Evolutionary conservation across 345 rosid species (phyloP).

Genomic region (Eucalyptus cloeziana): DNA sequence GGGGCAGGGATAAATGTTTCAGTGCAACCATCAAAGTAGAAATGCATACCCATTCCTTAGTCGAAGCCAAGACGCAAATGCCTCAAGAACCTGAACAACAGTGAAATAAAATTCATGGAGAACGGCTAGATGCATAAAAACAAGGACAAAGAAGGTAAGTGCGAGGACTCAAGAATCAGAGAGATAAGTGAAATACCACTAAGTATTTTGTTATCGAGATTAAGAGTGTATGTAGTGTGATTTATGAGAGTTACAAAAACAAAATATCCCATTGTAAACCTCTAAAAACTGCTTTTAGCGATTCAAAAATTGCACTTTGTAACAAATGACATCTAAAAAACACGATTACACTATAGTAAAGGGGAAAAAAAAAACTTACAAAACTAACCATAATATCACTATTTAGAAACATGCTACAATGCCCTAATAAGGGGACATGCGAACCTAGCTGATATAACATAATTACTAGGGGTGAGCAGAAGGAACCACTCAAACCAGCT

Average conservation of each 20-base stretch:
- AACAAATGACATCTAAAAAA: neutral
- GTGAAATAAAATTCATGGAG: neutral
- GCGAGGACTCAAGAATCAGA: neutral
- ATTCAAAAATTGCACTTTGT: neutral
- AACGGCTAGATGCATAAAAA: neutral
- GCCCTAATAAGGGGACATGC: neutral
- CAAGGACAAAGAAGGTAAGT: neutral
- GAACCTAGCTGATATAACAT: neutral
- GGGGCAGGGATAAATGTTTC: neutral
- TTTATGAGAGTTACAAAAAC: neutral
- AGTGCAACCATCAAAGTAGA: neutral
- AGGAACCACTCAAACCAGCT: neutral
- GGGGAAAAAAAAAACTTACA: neutral
- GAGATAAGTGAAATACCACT: neutral
- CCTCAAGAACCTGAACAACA: conserved; percentile 83
- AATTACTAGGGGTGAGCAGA: neutral
- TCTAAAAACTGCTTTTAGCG: neutral
- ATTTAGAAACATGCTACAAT: neutral
- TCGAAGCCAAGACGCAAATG: conserved; percentile 98
- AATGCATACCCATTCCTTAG: conserved; percentile 68
- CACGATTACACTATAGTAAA: neutral
- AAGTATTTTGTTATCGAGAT: neutral
- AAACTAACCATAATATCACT: neutral
- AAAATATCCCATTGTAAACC: neutral
- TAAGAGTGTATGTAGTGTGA: neutral